These are phyloP conservation scores for Trematosphaeria pertusa DNA, from an alignment of 2,329 filamentous ascomycete species.

Conservation along the genomic window DNA sequence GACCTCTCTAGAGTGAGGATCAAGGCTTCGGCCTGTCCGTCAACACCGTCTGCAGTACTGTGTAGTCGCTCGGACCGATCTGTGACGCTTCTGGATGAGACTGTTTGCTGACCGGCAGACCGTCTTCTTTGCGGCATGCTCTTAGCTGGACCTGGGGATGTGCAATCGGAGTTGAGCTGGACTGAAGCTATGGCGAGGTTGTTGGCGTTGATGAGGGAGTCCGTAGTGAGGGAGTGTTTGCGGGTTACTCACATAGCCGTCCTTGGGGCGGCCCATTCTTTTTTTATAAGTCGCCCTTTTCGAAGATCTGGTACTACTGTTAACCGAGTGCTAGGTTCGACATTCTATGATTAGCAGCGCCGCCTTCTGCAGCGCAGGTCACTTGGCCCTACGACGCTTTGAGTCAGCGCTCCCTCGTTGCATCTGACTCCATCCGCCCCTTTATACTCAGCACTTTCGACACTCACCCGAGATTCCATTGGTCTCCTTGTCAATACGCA, in stretches of 20 bases:
- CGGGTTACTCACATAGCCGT: slow-evolving; percentile 25
- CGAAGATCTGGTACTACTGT: slow-evolving; percentile 27
- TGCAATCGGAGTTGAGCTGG: slow-evolving; percentile 5
- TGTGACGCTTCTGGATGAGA: slow-evolving; percentile 8
- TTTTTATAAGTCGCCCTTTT: slow-evolving; percentile 51
- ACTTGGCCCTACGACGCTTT: too few species aligned
- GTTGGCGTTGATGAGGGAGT: slow-evolving; percentile 27
- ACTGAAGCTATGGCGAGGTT: slow-evolving; percentile 10
- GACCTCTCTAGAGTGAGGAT: slow-evolving; percentile 51
- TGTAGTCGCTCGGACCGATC: slow-evolving; percentile 16
- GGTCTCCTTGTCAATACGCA: too few species aligned
- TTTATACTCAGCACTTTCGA: too few species aligned
- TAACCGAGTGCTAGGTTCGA: too few species aligned
- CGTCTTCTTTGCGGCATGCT: slow-evolving; percentile 20
- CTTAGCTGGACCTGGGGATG: slow-evolving; percentile 28
- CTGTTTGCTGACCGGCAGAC: slow-evolving; percentile 19
- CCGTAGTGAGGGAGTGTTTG: slow-evolving; percentile 19
- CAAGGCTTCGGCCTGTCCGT: slow-evolving; percentile 51
- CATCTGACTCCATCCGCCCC: too few species aligned
- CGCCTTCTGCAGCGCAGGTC: too few species aligned
- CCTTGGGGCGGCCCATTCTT: slow-evolving; percentile 37
- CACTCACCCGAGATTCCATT: too few species aligned
- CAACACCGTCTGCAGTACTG: slow-evolving; percentile 20
- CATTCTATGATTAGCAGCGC: too few species aligned
- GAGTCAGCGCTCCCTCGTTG: too few species aligned